phyloP scores from a whole-genome alignment of 495 filamentous ascomycete genomes.

The Tuber indicum region DNA sequence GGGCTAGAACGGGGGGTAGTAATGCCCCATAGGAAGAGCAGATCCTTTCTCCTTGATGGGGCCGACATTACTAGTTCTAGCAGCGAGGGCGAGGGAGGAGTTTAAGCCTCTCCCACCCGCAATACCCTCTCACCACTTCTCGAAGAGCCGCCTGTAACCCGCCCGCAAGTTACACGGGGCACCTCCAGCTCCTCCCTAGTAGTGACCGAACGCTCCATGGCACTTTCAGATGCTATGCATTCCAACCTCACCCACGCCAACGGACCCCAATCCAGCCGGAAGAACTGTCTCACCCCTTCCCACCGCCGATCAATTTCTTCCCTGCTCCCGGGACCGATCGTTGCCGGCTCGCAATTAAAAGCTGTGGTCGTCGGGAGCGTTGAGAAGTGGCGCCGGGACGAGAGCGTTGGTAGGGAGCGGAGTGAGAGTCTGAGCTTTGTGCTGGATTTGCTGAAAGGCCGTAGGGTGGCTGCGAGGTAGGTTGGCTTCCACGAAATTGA shows the following conservation, averaged over 20 bases:
- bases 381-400: neutral
- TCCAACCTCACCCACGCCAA: neutral
- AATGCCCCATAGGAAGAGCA: neutral
- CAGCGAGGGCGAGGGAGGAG: neutral
- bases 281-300: neutral
- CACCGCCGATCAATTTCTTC: constrained; percentile 13
- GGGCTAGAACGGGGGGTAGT: neutral
- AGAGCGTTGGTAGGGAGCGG: constrained; percentile 1
- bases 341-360: constrained; percentile 34
- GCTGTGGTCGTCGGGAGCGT: constrained; percentile 22
- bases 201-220: neutral
- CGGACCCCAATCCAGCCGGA: constrained; percentile 5
- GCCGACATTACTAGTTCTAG: neutral
- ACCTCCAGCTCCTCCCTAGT: constrained; percentile 2
- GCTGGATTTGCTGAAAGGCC: constrained; percentile 15
- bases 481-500: too few species aligned
- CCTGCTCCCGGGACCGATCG: constrained; percentile 30
- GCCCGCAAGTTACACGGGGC: neutral
- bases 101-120: neutral
- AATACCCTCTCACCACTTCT: neutral
- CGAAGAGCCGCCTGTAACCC: neutral
- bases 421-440: constrained; percentile 29
- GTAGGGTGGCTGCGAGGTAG: too few species aligned
- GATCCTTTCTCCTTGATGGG: neutral
- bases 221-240: constrained; percentile 1